Percentiles rank a stretch among this genome's conserved stretches.
Evolutionary conservation across 2,329 filamentous ascomycete genomes (phyloP).

Genomic region (Botrytis byssoidea): DNA sequence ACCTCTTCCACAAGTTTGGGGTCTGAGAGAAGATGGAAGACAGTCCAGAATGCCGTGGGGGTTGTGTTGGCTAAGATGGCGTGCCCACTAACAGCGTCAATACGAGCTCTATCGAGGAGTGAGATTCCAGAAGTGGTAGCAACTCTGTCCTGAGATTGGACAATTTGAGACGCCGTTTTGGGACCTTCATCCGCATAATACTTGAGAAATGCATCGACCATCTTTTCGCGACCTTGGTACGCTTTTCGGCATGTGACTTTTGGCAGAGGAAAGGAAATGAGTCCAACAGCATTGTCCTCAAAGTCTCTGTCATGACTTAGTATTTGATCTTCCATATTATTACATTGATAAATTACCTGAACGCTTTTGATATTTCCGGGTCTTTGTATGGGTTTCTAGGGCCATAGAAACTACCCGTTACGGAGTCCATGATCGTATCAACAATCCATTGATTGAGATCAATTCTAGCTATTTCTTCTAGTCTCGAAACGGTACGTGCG

Average conservation of each 20-base stretch:
- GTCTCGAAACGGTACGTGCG: neutral
- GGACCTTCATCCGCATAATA: neutral
- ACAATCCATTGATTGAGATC: neutral
- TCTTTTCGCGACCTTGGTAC: conserved; percentile 1
- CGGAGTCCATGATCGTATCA: neutral
- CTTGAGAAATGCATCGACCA: neutral
- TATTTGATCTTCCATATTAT: neutral
- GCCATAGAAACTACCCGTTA: neutral
- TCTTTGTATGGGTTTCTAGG: conserved; percentile 7
- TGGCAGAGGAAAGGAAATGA: conserved; percentile 4
- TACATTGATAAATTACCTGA: neutral
- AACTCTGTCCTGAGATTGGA: neutral
- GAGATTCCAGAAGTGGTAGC: neutral
- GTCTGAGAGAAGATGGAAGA: neutral
- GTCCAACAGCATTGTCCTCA: neutral
- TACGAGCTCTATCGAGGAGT: neutral
- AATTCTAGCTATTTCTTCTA: neutral
- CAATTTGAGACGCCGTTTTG: neutral
- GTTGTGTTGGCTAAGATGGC: conserved; percentile 3
- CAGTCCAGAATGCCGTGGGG: neutral
- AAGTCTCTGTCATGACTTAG: neutral
- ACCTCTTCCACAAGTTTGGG: neutral
- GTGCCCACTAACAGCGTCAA: neutral
- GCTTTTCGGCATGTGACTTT: neutral
- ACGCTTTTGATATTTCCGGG: neutral